Evolutionary conservation across 805 yeast genomes (phyloP), one percentile per base, ranked within the genome.

Genomic region (Candida quercuum): DNA sequence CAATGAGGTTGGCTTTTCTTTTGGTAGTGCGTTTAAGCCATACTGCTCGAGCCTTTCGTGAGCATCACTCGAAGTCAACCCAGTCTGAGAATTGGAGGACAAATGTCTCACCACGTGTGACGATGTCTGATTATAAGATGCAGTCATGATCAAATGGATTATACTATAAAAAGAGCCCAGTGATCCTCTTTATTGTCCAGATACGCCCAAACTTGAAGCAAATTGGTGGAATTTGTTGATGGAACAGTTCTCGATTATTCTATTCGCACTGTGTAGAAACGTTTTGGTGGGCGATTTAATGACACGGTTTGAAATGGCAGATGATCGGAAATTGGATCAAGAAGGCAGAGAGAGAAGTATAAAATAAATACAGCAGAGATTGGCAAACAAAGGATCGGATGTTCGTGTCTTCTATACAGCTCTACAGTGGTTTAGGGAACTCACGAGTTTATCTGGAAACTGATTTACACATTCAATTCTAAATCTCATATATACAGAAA

Each of bases 1-100:
- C 6, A 64, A 19, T 1, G 69, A 60, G 6, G 67, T 61, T 15
- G 61, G 47, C 2, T 57, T 51, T 18, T 64, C 67, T 35, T 59
- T 63, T 2, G 67, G 67, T 10, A 64, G 51, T 0, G 62, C 39
- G 33, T 54, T 54, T 4, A 45, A 41, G 2, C 58, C 58, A 30
- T 43, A 45, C 27, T 45, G 25, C 13, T 22, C 39, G 11, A 54
- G 40, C 18, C 56, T 34, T 6, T 22, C 28, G 2, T 41, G 25
- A 4, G 48, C 56, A 23, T 37, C 45, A 3, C 14, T 18, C 6
- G 43, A 31, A 2, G 48, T 26, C 14, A 54, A 42, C 9, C 58
- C 58, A 2, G 30, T 15, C 3, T 30, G 29, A 1, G 27, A 20
- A 13, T 51, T 48, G 6, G 46, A 33, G 4, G 36, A 36, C 17